Evolutionary conservation across 2,329 filamentous ascomycete species (phyloP), one percentile per base, ranked within the genome.

Genomic region (Stachybotrys chartarum): DNA sequence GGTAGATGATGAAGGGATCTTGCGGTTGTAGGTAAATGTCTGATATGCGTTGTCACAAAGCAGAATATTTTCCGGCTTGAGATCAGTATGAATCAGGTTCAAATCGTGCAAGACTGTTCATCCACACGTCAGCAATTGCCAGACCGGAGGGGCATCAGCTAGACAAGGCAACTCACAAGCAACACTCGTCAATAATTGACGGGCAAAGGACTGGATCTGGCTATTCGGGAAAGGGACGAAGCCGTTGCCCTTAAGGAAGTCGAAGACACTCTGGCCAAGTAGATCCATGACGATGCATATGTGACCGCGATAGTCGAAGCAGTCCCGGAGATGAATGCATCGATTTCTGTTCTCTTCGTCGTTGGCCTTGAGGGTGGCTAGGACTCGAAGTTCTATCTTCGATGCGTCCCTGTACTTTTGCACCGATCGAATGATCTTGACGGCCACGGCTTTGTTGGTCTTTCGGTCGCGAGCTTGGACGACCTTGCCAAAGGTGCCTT

Each of bases 161-260:
- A 10, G 35, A 42, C 35, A 51, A 18, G 48, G 8, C 17, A 46
- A 84, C 90, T 80, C 76, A 96, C 91, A 99, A 56, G 94, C 94
- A 66, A 99, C 95, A 66, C 93, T 97, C n/a, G 93, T 97, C 58
- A 99, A 89, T 16, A 99, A 78, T 69, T 99, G 94, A 52, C 93
- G 85, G 51, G 94, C 94, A 78, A 99, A 97, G 69, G 84, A 93
- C 71, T 97, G 94, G 57, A 99, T 99, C 72, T 99, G 94, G 61
- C 92, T 97, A 78, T 95, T 97, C 12, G 94, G 94, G 67, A 99
- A 99, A 1, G 94, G 94, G 17, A 96, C 91, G 68, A 99, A 99
- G 60, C 84, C 83, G 68, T 97, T 97, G 66, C 87, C 86, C 76
- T 99, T 99, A 51, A 99, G 80, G 64, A 99, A 99, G 73, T 99